Base-by-base conservation (phyloP, 768 basidiomycete species). In the Trametes elegans region DNA sequence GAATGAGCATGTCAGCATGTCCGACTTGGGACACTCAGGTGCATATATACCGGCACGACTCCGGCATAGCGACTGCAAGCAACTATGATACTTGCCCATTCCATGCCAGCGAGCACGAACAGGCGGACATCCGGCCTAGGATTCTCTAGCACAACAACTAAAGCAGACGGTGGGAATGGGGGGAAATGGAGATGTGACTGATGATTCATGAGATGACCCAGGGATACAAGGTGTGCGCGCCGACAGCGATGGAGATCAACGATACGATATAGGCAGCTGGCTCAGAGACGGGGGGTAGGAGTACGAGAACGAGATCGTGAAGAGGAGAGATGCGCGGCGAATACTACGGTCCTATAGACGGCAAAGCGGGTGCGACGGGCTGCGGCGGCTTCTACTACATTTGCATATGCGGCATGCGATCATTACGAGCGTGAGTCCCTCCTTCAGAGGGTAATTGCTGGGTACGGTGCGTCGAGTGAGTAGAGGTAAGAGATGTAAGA, bases 401-500 rank as follows among this genome's bases (percentile, higher is more conserved):
- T 50, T 57, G 56, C 56, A 58, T 53, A 56, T 57, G 56, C 56
- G 56, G 38, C 55, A 51, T 57, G 57, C 45, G 49, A 47, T 55
- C 53, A 59, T 59, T 49, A 59, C 45, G 58, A 48, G 42, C 47
- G 57, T 59, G 48, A 59, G 35, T 54, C 49, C 57, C 57, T 59
- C 57, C 57, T 59, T 65, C 61, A 63, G 64, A 65, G 64, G 60
- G 61, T 36, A 38, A 60, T 44, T 62, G 58, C 59, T 60, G 57
- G 59, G 61, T 61, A 45, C 58, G 53, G 52, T 55, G 59, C 47
- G 53, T 59, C 54, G 58, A 44, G 57, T 53, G 52, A 58, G 47
- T 55, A 60, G 53, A 53, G 48, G 36, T 58, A 42, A 46, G 27
- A 52, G 42, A 59, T 62, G 50, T 52, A 50, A 54, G 55, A 42